Percentiles rank a stretch among this genome's conserved stretches.
phyloP scores from a whole-genome alignment of 306 rosid species.

The Quercus bicolor region DNA sequence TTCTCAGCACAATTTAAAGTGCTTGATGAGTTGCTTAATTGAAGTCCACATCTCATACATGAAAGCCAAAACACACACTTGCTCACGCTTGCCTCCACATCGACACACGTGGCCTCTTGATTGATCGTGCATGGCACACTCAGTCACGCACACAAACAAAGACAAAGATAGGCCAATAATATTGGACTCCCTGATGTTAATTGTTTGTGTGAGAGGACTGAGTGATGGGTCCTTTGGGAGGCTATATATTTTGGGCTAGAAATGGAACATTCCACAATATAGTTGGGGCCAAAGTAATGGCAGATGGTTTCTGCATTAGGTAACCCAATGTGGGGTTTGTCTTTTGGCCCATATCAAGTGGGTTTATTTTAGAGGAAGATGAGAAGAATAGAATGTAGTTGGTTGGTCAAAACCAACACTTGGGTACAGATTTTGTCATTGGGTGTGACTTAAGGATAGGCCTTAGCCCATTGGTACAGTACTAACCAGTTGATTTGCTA shows the following conservation, averaged over 20 bases:
- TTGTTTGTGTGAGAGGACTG: too few relatives aligned
- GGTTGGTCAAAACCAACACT: neutral
- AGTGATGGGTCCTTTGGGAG: too few relatives aligned
- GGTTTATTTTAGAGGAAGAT: too few relatives aligned
- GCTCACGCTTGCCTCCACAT: conserved; percentile 1
- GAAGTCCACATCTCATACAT: neutral
- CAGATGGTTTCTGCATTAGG: too few relatives aligned
- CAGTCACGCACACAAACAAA: conserved; percentile 4
- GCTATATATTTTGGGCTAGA: neutral
- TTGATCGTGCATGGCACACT: conserved; percentile 19
- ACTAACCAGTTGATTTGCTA: too few relatives aligned
- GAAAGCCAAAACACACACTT: neutral
- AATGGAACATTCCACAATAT: neutral
- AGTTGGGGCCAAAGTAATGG: neutral
- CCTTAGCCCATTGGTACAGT: too few relatives aligned
- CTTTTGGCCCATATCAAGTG: too few relatives aligned
- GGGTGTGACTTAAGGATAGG: neutral
- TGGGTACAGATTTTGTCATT: too few relatives aligned
- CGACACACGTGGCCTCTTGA: conserved; percentile 11
- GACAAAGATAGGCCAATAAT: neutral
- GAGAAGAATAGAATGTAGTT: too few relatives aligned
- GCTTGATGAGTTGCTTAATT: too few relatives aligned
- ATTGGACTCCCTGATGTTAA: neutral
- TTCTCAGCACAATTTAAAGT: too few relatives aligned
- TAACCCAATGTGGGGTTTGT: too few relatives aligned